Base-by-base conservation (phyloP, 345 rosid species). In the Aethionema arabicum region DNA sequence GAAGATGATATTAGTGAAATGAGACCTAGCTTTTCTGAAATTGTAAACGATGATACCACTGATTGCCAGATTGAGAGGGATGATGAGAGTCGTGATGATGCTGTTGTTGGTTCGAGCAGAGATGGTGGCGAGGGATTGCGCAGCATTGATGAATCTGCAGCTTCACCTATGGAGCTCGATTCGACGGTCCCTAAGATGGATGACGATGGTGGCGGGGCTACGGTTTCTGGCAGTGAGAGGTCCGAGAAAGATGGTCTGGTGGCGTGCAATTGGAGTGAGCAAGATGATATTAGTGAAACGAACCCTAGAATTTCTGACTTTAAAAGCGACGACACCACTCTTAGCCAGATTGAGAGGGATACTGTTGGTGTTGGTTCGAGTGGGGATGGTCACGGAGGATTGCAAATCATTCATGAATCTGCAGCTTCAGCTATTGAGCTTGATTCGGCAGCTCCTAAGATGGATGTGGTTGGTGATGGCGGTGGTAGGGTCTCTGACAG, bases 241-340 rank as follows among this genome's bases (percentile, higher is more conserved):
- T 58, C 70, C 56, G 75, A 44, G 0, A 38, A 35, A 0, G 32
- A 50, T 31, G 31, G 13, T 62, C 32, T 39, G 52, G 4, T 12
- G 7, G 9, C 59, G 11, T n/a, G 16, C 37, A 4, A 38, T 14
- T 45, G 8, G 54, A 51, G 14, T 59, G 74, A 46, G 52, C 59
- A 44, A 29, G 59, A 57, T 4, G 65, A 47, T 14, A 33, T 4
- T 9, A 48, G 32, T 40, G 76, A 73, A 56, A 72, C 61, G 64
- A 61, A 68, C 42, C 59, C 81, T 71, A 51, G 56, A 64, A 66
- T 40, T 66, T 47, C 36, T 51, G 76, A 76, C 58, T 61, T 72
- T 58, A 62, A 69, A 48, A 54, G 41, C 30, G 72, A 69, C 14
- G 45, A 47, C 16, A 41, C 36, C 5, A 61, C 64, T 63, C 59